A percentile compares a stretch with the other conserved stretches of the same genome.
Evolutionary conservation across 2,329 filamentous ascomycete genomes (phyloP).

Genomic region (Xylaria multiplex): DNA sequence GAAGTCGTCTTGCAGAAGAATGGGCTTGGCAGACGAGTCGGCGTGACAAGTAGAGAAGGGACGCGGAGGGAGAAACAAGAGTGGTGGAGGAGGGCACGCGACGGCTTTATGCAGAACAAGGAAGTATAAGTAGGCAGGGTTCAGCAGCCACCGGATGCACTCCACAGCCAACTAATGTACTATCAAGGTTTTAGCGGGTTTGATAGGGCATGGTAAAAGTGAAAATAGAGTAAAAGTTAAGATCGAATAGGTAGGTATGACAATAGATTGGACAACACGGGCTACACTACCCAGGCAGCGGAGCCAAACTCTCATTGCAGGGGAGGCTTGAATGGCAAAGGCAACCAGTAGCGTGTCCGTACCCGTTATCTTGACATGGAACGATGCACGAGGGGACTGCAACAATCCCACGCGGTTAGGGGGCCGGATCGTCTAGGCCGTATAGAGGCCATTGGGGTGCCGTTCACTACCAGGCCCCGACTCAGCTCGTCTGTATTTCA

Average conservation of each 20-base stretch:
- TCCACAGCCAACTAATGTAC: conserved; percentile 30
- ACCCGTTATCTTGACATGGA: conserved; percentile 33
- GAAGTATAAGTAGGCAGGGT: conserved; percentile 10
- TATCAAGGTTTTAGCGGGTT: conserved; percentile 1
- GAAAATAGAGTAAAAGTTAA: conserved; percentile 7
- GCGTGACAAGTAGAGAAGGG: conserved; percentile 21
- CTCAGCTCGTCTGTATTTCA: conserved; percentile 32
- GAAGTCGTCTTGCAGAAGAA: conserved; percentile 25
- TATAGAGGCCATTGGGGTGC: conserved; percentile 18
- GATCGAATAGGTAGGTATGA: not conserved
- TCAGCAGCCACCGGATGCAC: conserved; percentile 27
- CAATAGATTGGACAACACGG: not conserved
- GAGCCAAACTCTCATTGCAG: conserved; percentile 40
- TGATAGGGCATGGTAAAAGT: conserved; percentile 26
- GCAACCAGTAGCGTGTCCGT: conserved; percentile 40
- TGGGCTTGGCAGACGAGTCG: conserved; percentile 27
- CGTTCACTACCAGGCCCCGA: conserved; percentile 20
- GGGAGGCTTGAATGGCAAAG: conserved; percentile 20
- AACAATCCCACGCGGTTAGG: conserved; percentile 34
- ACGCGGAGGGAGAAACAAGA: conserved; percentile 10
- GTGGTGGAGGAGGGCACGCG: conserved; percentile 13
- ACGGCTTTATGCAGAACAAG: conserved; percentile 37
- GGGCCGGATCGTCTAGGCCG: conserved; percentile 29
- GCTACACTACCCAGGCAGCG: conserved; percentile 36
- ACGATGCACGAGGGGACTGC: conserved; percentile 23